Evolutionary conservation across 148 eudicot genomes (phyloP), one percentile per base, ranked within the genome.

Genomic region (Silene conica): DNA sequence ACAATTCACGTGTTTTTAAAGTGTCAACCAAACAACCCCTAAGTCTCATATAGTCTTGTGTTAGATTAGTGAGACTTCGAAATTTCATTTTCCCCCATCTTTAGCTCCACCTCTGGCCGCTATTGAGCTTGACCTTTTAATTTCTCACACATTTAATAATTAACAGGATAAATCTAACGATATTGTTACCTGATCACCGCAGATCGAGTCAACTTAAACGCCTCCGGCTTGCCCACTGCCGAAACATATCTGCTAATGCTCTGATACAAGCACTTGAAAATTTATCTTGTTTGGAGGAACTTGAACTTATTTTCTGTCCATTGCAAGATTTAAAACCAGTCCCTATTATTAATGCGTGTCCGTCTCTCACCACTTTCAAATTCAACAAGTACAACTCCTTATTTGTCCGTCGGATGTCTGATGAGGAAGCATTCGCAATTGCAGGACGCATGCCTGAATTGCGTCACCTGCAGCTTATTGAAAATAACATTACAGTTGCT

Each of bases 381-480:
- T 26, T 26, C 28, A 26, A 26, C 28, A 26, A 26, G n/a, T n/a
- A n/a, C n/a, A n/a, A n/a, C n/a, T n/a, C n/a, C n/a, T n/a, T n/a
- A n/a, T n/a, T n/a, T n/a, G n/a, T n/a, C n/a, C n/a, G n/a, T n/a
- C n/a, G n/a, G n/a, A n/a, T n/a, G n/a, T n/a, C n/a, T 26, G 54
- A 48, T 0, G 54, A 48, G 0, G 13, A 8, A 3, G 54, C 54
- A 48, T 14, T 48, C 0, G 54, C 54, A 48, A 48, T 48, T 48
- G 54, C 54, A 48, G 54, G 14, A 48, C 3, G 59, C 73, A 87
- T 89, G 93, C 86, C 85, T 65, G 77, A 69, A 69, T 52, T 89
- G 67, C 78, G 66, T 43, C 72, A 80, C 68, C 87, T 89, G 63
- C 87, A 87, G 76, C 86, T 89, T 4, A 78, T 87, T 65, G 88